Evolutionary conservation across 73 alveolate genomes (phyloP).

Genomic region (Uronychia setigera): DNA sequence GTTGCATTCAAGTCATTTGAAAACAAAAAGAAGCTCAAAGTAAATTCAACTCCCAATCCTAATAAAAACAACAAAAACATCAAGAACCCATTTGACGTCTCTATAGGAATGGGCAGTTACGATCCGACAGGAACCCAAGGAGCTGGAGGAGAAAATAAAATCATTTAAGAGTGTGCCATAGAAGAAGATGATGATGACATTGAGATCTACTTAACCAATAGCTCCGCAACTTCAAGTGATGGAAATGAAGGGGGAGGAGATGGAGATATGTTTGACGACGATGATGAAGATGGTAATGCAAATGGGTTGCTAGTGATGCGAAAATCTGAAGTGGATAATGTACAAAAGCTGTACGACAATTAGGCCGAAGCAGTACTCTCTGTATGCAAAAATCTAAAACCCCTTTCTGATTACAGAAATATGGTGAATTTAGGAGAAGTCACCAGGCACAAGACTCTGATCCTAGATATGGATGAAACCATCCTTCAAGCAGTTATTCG

Average conservation of each 20-base stretch:
- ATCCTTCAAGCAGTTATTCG: constrained; percentile 43
- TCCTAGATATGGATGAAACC: constrained; percentile 72
- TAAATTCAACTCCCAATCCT: not conserved
- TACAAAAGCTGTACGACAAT: constrained; percentile 26
- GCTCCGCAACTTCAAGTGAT: not conserved
- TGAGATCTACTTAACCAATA: not conserved
- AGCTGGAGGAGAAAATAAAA: not conserved
- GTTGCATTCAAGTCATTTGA: not conserved
- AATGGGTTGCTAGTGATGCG: constrained; percentile 8
- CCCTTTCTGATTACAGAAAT: not conserved
- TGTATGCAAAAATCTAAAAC: not conserved
- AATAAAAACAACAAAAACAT: not conserved
- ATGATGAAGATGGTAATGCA: not conserved
- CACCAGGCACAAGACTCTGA: constrained; percentile 28
- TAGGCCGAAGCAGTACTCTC: not conserved
- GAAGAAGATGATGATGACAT: not conserved
- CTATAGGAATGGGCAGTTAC: not conserved
- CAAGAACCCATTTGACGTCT: not conserved
- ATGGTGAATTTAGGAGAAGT: constrained; percentile 41
- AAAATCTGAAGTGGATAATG: constrained; percentile 12
- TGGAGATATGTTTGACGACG: constrained; percentile 55
- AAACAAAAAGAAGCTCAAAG: not conserved
- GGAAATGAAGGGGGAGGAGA: not conserved
- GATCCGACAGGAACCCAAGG: not conserved
- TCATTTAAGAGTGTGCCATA: not conserved